A percentile compares a stretch with the other conserved stretches of the same genome.
Evolutionary conservation across 176 grass and related monocot species (phyloP).

Genomic region (Triticum monococcum): DNA sequence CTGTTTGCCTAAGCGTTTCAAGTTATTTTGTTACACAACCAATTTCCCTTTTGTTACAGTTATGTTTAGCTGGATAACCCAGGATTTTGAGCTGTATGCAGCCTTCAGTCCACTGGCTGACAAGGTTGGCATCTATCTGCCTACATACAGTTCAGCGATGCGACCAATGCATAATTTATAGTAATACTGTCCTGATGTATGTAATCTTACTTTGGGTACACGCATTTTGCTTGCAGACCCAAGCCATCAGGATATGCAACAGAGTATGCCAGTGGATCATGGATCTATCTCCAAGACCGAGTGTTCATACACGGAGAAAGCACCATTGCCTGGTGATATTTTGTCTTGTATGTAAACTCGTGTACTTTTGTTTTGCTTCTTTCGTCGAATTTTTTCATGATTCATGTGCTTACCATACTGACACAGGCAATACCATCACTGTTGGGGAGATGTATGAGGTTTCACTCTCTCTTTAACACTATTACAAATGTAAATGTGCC

Average conservation of each 20-base stretch:
- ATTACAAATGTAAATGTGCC: constrained; percentile 1
- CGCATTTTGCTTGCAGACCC: constrained; percentile 49
- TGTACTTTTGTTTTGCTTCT: constrained; percentile 13
- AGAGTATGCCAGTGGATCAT: constrained; percentile 95
- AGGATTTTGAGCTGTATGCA: constrained; percentile 97
- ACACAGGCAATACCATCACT: constrained; percentile 59
- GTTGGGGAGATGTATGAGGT: constrained; percentile 51
- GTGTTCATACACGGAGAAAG: constrained; percentile 87
- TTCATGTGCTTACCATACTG: constrained; percentile 42
- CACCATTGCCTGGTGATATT: constrained; percentile 91
- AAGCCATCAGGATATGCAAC: constrained; percentile 87
- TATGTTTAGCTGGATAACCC: constrained; percentile 94
- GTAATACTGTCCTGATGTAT: neutral
- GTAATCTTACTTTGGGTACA: neutral
- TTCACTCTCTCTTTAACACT: constrained; percentile 18
- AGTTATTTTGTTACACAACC: neutral
- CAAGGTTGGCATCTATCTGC: constrained; percentile 54
- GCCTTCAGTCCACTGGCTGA: constrained; percentile 88
- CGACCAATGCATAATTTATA: neutral
- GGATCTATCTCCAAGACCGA: constrained; percentile 88
- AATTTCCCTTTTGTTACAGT: constrained; percentile 42
- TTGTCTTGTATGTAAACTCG: constrained; percentile 40
- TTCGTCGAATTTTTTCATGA: constrained; percentile 27
- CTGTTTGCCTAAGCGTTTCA: neutral
- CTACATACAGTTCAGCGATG: neutral